Percentiles rank a stretch among this genome's conserved stretches.
Conservation (phyloP, 345 rosid species). For the Euphorbia lathyris region DNA sequence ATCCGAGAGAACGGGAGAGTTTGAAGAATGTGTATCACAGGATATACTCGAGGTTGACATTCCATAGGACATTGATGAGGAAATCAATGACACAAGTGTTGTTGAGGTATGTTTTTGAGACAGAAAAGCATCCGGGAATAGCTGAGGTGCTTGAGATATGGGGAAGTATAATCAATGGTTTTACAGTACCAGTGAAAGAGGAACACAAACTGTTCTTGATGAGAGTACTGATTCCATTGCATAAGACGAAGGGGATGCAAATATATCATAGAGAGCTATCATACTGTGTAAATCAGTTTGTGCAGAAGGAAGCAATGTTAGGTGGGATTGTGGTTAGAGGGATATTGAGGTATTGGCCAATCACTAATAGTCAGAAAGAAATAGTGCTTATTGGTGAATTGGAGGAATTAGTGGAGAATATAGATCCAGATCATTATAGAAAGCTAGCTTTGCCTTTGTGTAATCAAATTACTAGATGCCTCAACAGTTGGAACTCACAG, state of each 20-base stretch:
- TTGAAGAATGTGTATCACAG: conserved; percentile 57
- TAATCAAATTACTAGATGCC: conserved; percentile 40
- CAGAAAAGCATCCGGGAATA: conserved; percentile 51
- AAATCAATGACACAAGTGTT: conserved; percentile 56
- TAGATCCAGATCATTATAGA: conserved; percentile 58
- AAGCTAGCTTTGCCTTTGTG: conserved; percentile 51
- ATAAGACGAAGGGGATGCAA: conserved; percentile 47
- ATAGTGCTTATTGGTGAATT: conserved; percentile 50
- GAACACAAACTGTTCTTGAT: conserved; percentile 64
- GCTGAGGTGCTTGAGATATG: conserved; percentile 58
- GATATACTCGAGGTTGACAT: conserved; percentile 48
- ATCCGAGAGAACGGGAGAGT: conserved; percentile 50
- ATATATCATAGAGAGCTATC: conserved; percentile 46
- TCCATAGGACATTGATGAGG: conserved; percentile 51
- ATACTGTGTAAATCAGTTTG: conserved; percentile 53
- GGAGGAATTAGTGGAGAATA: conserved; percentile 52
- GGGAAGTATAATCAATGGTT: conserved; percentile 66
- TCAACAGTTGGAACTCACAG: conserved; percentile 58
- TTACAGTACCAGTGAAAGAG: conserved; percentile 55
- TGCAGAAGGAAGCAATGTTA: conserved; percentile 59
- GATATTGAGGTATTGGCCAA: conserved; percentile 59
- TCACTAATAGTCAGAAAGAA: conserved; percentile 57
- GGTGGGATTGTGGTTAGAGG: conserved; percentile 48
- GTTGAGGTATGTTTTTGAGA: conserved; percentile 39
- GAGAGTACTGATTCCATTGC: conserved; percentile 60